Evolutionary conservation across 1,284 basidiomycete species (phyloP), one percentile per base, ranked within the genome.

Genomic region (Sparassis latifolia): DNA sequence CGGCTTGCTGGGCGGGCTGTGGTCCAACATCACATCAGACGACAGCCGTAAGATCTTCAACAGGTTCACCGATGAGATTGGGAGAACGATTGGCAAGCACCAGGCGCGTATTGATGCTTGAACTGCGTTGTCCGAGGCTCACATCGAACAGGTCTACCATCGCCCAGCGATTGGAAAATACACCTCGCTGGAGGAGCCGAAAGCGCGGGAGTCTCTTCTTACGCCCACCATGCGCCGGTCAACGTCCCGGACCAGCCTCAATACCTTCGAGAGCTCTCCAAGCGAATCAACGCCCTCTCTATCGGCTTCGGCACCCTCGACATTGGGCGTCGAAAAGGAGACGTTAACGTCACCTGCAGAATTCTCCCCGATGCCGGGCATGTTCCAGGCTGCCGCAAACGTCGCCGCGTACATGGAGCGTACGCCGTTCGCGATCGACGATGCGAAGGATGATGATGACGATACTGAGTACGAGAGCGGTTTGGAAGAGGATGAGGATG

Each of bases 401-500:
- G 85, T 88, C 45, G 89, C 89, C 6, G 62, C 61, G 31, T 74
- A 94, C 42, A 86, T 94, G 84, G 89, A 95, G 63, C 75, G 94
- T 45, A 92, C 90, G 37, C 86, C 88, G 55, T 97, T 97, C 66
- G 92, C 92, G 2, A 96, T 97, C 58, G 94, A 97, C 63, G 90
- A 93, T 66, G 90, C 86, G 3, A 86, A 84, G 50, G 89, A 92
- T 57, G 88, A 86, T 10, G 86, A 90, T 43, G 86, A 85, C 12
- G 82, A 84, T 9, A 58, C 52, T 6, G 86, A 84, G 5, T 77
- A 80, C n/a, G 78, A 77, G 32, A 72, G 64, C 10, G 79, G 72
- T 33, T 78, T 66, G 5, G 77, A 72, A 48, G 78, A 79, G 54
- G 90, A 92, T 20, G 20, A 20, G 61, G 80, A 79, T 49, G 87